Percentiles rank a stretch among this genome's conserved stretches.
phyloP scores from a whole-genome alignment of 2,329 filamentous ascomycete species.

The Lecanosticta acicola region DNA sequence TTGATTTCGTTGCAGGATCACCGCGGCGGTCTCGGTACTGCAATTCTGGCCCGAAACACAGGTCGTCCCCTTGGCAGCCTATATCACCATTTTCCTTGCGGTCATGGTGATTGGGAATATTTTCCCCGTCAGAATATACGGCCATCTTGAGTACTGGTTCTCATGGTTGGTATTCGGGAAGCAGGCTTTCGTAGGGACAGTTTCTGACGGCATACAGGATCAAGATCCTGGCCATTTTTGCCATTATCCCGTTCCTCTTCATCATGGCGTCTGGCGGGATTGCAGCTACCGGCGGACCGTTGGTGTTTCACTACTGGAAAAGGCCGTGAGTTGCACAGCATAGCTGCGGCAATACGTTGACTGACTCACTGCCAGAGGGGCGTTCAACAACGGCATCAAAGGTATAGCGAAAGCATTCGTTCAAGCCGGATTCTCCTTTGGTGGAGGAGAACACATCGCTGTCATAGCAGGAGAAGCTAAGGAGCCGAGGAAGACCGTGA shows the following conservation, averaged over 20 bases:
- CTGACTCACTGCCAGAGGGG: constrained; percentile 6
- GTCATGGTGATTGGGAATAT: constrained; percentile 27
- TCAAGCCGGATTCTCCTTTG: constrained; percentile 34
- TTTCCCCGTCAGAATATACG: constrained; percentile 28
- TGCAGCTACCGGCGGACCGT: constrained; percentile 29
- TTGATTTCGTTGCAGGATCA: too few species aligned
- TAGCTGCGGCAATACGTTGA: too few species aligned
- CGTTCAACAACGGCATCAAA: constrained; percentile 28
- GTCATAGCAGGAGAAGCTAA: constrained; percentile 32
- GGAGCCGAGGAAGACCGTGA: constrained; percentile 29
- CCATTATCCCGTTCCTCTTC: constrained; percentile 34
- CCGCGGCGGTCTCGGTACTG: constrained; percentile 31
- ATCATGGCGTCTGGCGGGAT: constrained; percentile 35
- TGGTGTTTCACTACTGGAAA: constrained; percentile 28
- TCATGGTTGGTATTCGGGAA: constrained; percentile 20
- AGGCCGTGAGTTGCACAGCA: constrained; percentile 7
- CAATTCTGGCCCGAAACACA: constrained; percentile 31
- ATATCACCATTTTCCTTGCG: constrained; percentile 32
- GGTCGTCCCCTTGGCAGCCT: constrained; percentile 28
- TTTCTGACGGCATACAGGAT: constrained; percentile 5
- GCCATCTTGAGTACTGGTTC: constrained; percentile 31
- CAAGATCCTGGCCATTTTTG: constrained; percentile 30
- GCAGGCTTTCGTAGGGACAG: too few species aligned
- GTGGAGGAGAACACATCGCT: constrained; percentile 23
- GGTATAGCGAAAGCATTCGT: constrained; percentile 34